Evolutionary conservation across 495 filamentous ascomycete genomes (phyloP), one percentile per base, ranked within the genome.

Genomic region (Penicillium soppii): DNA sequence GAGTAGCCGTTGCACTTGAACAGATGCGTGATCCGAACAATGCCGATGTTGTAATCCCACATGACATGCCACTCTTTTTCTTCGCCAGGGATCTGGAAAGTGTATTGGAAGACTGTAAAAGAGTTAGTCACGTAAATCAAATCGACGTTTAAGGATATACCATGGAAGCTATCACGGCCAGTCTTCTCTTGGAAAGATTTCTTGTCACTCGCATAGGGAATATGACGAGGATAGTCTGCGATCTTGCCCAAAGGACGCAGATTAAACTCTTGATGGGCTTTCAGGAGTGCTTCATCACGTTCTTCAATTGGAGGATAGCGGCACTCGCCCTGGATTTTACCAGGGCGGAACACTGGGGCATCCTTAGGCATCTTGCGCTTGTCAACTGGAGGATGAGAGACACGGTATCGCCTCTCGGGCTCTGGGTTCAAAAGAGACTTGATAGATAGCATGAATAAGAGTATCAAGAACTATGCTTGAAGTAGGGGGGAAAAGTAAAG

Each of bases 31-130:
- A 92, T 92, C 50, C 92, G 84, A 43, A 97, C 92, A 21, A 96
- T 85, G n/a, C 94, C 94, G 49, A 92, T 84, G 53, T 91, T 91
- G 68, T 96, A 96, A 66, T 98, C 94, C 94, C 94, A 98, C 84
- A 95, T 90, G 20, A 98, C 83, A 6, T 76, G 81, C 74, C 90
- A 91, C 41, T 75, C 67, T 53, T 76, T 79, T 5, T 84, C 81
- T 32, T 90, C 80, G 9, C 74, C 83, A 6, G 86, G 86, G 19
- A 85, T 64, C 58, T 82, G 81, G 72, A 96, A 98, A n/a, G 78
- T 84, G 68, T 97, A 98, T 50, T 92, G 84, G 67, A 92, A 96
- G 5, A 95, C 94, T 97, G 51, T 35, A 36, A 17, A 43, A 15
- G 10, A 33, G 23, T 42, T 13, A 32, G 44, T 52, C 36, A n/a